Evolutionary conservation across 2,329 filamentous ascomycete genomes (phyloP).

Genomic region (Phialophora macrospora): DNA sequence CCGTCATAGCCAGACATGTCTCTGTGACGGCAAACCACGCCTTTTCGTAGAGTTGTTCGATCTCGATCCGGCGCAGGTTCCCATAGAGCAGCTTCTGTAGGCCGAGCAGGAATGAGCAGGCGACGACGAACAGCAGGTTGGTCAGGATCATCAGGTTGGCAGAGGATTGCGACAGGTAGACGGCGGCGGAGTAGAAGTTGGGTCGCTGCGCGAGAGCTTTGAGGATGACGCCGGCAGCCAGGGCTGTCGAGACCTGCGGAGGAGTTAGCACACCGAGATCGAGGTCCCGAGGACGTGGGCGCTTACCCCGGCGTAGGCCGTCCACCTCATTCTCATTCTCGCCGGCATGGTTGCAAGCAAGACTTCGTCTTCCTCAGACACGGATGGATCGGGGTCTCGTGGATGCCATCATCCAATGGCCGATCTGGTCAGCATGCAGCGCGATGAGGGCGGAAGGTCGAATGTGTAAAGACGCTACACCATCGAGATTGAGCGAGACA

Average conservation of each 20-base stretch:
- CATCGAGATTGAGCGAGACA: background rate
- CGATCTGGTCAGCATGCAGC: background rate
- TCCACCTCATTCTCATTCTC: conserved; percentile 52
- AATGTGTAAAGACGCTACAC: background rate
- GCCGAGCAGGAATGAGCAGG: conserved; percentile 79
- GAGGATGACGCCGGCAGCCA: conserved; percentile 81
- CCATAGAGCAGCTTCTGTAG: conserved; percentile 91
- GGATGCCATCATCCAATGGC: conserved; percentile 25
- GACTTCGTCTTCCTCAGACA: conserved; percentile 12
- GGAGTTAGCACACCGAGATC: conserved; percentile 16
- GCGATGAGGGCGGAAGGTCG: conserved; percentile 2
- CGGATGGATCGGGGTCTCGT: background rate
- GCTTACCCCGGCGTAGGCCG: conserved; percentile 59
- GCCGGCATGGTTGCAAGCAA: conserved; percentile 26
- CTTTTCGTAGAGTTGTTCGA: conserved; percentile 95
- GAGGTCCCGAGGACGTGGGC: conserved; percentile 13
- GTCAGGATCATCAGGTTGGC: conserved; percentile 92
- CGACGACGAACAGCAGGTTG: conserved; percentile 83
- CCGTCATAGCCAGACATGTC: conserved; percentile 96
- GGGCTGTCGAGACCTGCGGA: conserved; percentile 73
- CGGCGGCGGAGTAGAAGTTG: conserved; percentile 98
- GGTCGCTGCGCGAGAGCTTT: conserved; percentile 93
- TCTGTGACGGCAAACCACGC: conserved; percentile 98
- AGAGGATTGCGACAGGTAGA: conserved; percentile 95
- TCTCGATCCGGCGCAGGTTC: conserved; percentile 86